These are phyloP conservation scores for Venturia aucupariae DNA, from an alignment of 2,329 filamentous ascomycete species.

Conservation along the genomic window DNA sequence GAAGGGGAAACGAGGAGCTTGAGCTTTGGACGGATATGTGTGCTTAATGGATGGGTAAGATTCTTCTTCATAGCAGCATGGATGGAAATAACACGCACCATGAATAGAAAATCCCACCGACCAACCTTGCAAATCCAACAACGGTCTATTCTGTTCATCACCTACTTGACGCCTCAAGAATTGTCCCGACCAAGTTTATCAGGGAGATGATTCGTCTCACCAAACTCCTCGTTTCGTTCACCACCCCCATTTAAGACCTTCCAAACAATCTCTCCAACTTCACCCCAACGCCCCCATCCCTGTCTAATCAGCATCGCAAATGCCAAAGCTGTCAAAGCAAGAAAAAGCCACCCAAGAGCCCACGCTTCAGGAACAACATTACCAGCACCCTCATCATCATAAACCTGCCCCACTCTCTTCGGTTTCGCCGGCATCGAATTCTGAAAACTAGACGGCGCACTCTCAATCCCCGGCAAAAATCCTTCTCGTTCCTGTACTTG, in stretches of 20 bases:
- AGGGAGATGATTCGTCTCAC: background rate
- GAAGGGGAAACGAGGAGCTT: background rate
- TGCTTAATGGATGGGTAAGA: too few relatives aligned
- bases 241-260: background rate
- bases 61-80: too few relatives aligned
- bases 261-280: background rate
- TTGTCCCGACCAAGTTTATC: background rate
- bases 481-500: background rate
- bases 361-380: background rate
- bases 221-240: background rate
- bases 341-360: background rate
- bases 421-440: background rate
- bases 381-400: background rate
- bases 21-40: too few relatives aligned
- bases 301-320: background rate
- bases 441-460: background rate
- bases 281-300: background rate
- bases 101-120: too few relatives aligned
- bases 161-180: too few relatives aligned
- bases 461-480: background rate
- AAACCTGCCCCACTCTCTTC: background rate
- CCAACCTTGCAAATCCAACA: too few relatives aligned
- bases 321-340: background rate
- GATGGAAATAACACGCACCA: too few relatives aligned
- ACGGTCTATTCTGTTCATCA: too few relatives aligned